Conservation (phyloP, 768 basidiomycete species). For the Ephemerocybe angulata region DNA sequence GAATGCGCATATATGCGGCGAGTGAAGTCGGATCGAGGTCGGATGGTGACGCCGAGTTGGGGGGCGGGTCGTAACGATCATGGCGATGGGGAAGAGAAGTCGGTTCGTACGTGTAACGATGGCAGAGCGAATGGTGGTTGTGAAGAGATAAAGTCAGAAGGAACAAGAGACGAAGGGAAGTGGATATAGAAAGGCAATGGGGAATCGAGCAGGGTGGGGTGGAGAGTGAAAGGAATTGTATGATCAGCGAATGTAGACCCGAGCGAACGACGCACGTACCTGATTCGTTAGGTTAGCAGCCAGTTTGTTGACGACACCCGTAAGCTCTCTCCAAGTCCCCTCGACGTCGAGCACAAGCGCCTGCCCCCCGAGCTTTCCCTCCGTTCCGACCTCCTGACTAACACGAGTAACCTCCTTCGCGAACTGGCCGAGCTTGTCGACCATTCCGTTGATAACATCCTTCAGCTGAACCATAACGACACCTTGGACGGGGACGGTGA, state of each 20-base stretch:
- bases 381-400: slow-evolving; percentile 79
- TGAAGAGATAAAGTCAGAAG: no score
- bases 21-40: no score
- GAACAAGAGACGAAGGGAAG: no score
- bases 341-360: slow-evolving; percentile 84
- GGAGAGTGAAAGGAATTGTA: neutral
- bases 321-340: slow-evolving; percentile 86
- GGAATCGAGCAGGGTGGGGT: slow-evolving; percentile 3
- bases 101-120: no score
- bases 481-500: slow-evolving; percentile 69
- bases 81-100: no score
- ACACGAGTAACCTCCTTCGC: slow-evolving; percentile 89
- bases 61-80: no score
- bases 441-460: slow-evolving; percentile 65
- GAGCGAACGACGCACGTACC: slow-evolving; percentile 19
- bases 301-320: slow-evolving; percentile 78
- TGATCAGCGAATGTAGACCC: slow-evolving; percentile 1
- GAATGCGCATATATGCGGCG: no score
- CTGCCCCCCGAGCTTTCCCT: slow-evolving; percentile 83
- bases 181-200: neutral
- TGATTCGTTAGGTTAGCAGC: slow-evolving; percentile 79
- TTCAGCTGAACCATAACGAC: slow-evolving; percentile 74
- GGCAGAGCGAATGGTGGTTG: no score
- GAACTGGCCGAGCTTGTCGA: slow-evolving; percentile 74
- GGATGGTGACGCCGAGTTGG: no score